Evolutionary conservation across 2,329 filamentous ascomycete species (phyloP), one percentile per base, ranked within the genome.

Genomic region (Fusarium papillatum): DNA sequence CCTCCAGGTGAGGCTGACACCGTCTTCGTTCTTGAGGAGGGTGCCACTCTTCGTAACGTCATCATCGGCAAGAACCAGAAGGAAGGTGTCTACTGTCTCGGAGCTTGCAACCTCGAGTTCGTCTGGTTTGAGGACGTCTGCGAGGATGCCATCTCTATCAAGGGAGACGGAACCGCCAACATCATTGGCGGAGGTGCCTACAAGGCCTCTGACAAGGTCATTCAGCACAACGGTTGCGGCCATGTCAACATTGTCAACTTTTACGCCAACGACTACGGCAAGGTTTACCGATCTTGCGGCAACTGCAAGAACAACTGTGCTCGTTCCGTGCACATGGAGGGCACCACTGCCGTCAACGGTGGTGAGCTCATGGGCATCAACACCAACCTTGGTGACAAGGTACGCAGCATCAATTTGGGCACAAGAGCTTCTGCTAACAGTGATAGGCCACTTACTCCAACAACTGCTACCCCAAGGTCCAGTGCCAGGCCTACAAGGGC

Each of bases 41-140:
- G 86, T 7, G 86, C 85, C 22, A 86, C 84, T 6, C 81, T 87
- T 64, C 81, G 78, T 69, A 87, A 87, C 76, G 86, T 84, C 59
- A 87, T 87, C 76, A 87, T 87, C 50, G 86, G 86, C 64, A 77
- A 81, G 48, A 79, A 86, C 79, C 85, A 87, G 76, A 80, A 80
- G 48, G 86, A 87, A 77, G 86, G 86, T 59, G 80, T 87, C 22
- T 85, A 87, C 81, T 87, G 86, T 77, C 74, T 82, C 67, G 86
- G 86, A 13, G 50, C 79, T 7, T 87, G 85, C 79, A 86, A 78
- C n/a, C 78, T 87, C 29, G 80, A 84, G 73, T 85, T 82, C 46
- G 87, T 88, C 71, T 88, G 87, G 86, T 89, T 87, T 77, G 83
- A 85, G 72, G 83, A 86, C 41, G 86, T 87, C 68, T 87, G 86